Conservation (phyloP, 768 basidiomycete genomes). For the Pleurotus djamor region DNA sequence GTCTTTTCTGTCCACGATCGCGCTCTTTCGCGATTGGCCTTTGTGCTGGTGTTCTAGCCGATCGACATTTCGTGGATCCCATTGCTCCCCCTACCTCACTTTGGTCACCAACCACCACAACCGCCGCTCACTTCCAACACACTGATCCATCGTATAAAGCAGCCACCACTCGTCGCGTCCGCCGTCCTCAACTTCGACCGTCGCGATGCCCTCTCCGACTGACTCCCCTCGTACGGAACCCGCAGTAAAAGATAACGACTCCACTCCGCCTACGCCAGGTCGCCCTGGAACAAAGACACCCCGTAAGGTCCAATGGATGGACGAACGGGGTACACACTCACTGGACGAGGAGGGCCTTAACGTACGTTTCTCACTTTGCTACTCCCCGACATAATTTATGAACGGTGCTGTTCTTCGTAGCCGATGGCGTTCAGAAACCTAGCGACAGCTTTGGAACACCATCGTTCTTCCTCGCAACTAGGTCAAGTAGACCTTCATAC, state of each 20-base stretch:
- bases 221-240: too few relatives aligned
- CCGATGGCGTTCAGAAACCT: slow-evolving; percentile 45
- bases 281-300: slow-evolving; percentile 39
- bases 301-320: slow-evolving; percentile 53
- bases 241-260: not conserved
- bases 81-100: too few relatives aligned
- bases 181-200: too few relatives aligned
- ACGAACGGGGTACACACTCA: slow-evolving; percentile 28
- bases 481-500: slow-evolving; percentile 15
- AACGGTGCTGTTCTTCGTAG: slow-evolving; percentile 22
- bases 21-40: too few relatives aligned
- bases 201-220: too few relatives aligned
- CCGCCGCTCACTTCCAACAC: too few relatives aligned
- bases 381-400: slow-evolving; percentile 6
- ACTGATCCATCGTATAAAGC: too few relatives aligned
- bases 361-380: slow-evolving; percentile 30
- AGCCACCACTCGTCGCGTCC: too few relatives aligned
- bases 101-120: too few relatives aligned
- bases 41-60: too few relatives aligned
- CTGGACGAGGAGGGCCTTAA: slow-evolving; percentile 55
- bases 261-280: not conserved
- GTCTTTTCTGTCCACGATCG: too few relatives aligned
- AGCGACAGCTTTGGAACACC: slow-evolving; percentile 50
- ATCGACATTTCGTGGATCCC: too few relatives aligned
- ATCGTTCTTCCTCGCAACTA: slow-evolving; percentile 27